Conservation (phyloP, 2,329 filamentous ascomycete genomes). For the Trichophyton schoenleinii region DNA sequence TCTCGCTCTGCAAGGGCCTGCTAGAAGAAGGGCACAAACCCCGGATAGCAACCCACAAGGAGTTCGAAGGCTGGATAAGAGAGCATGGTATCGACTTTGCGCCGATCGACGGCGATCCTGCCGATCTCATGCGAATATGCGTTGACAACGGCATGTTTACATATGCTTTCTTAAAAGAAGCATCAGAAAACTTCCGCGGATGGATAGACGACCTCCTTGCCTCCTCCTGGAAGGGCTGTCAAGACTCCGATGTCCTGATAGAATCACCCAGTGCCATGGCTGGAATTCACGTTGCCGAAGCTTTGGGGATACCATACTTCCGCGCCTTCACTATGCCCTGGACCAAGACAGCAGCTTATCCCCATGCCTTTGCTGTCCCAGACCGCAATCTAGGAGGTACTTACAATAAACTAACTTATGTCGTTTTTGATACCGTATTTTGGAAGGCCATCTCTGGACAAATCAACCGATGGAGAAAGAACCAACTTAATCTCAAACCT, state of each 20-base stretch:
- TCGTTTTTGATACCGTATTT: constrained; percentile 93
- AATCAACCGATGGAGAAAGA: constrained; percentile 85
- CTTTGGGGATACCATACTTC: constrained; percentile 86
- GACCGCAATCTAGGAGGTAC: constrained; percentile 88
- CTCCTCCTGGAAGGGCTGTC: constrained; percentile 71
- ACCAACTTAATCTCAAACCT: constrained; percentile 60
- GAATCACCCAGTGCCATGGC: constrained; percentile 96
- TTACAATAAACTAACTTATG: constrained; percentile 91
- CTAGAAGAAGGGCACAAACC: constrained; percentile 75
- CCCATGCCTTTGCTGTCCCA: constrained; percentile 87
- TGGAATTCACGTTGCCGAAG: constrained; percentile 93
- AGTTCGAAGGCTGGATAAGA: constrained; percentile 81
- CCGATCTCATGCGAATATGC: constrained; percentile 87
- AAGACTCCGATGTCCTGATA: constrained; percentile 79
- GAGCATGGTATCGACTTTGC: constrained; percentile 90
- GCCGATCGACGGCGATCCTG: constrained; percentile 78
- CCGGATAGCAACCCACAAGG: constrained; percentile 79
- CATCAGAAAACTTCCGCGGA: constrained; percentile 74
- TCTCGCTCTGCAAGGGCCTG: constrained; percentile 84
- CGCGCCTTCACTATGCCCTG: constrained; percentile 97
- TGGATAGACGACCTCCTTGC: constrained; percentile 84
- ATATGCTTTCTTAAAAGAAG: constrained; percentile 75
- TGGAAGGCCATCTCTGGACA: constrained; percentile 89
- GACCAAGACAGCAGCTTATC: constrained; percentile 90
- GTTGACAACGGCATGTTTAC: constrained; percentile 98